Percentiles rank a stretch among this genome's conserved stretches.
phyloP scores from a whole-genome alignment of 257 asterid genomes.

The Thymus quinquecostatus region DNA sequence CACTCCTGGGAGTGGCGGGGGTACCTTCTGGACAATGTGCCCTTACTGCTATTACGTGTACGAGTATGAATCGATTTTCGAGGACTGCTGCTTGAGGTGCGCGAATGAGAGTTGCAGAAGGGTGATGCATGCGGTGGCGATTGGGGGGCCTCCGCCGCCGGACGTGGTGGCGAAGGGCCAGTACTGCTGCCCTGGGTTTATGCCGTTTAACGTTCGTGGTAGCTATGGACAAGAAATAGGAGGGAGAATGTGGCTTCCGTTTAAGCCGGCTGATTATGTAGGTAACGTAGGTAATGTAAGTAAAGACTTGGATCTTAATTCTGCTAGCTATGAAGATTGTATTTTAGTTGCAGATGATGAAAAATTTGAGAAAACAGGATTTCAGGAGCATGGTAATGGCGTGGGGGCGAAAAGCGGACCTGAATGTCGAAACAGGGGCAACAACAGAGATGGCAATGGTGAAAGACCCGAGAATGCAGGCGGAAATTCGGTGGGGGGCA shows the following conservation, averaged over 20 bases:
- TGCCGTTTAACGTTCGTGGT: constrained; percentile 24
- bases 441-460: neutral
- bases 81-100: constrained; percentile 58
- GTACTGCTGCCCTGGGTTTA: constrained; percentile 51
- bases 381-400: constrained; percentile 13
- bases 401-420: constrained; percentile 12
- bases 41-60: constrained; percentile 62
- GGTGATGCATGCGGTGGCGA: constrained; percentile 50
- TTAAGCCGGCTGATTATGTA: constrained; percentile 13
- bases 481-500: neutral
- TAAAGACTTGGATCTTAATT: constrained; percentile 25
- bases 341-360: constrained; percentile 33
- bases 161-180: constrained; percentile 53
- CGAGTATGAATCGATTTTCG: constrained; percentile 47
- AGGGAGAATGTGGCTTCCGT: constrained; percentile 47
- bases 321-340: constrained; percentile 21
- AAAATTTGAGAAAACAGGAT: neutral
- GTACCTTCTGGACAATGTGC: constrained; percentile 71
- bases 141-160: constrained; percentile 48
- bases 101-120: constrained; percentile 50
- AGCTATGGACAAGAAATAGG: constrained; percentile 22
- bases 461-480: neutral
- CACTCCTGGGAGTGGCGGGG: constrained; percentile 2
- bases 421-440: constrained; percentile 3
- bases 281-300: neutral